phyloP scores from a whole-genome alignment of 805 yeast species.

The Candida insectorum region DNA sequence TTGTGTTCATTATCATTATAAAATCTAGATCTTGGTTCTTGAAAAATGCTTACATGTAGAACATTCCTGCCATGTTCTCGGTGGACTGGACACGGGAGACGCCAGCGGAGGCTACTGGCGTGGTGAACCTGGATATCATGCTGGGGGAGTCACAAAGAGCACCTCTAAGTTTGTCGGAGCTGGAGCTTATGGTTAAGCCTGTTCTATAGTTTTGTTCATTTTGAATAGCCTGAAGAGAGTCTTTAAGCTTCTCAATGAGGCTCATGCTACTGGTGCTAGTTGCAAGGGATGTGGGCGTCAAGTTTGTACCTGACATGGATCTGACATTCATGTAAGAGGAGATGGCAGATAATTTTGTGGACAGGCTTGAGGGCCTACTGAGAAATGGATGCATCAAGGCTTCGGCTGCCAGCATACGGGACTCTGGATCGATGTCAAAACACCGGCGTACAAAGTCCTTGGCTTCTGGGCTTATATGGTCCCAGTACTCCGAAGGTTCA shows the following conservation, averaged over 20 bases:
- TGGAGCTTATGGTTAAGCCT: too few species aligned
- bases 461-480: constrained; percentile 47
- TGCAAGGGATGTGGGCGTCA: background rate
- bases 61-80: constrained; percentile 5
- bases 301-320: background rate
- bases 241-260: constrained; percentile 8
- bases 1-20: constrained; percentile 1
- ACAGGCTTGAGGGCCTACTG: background rate
- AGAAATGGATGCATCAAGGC: constrained; percentile 11
- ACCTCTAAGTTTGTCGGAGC: constrained; percentile 16
- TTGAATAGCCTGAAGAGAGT: constrained; percentile 7
- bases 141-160: constrained; percentile 26
- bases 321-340: constrained; percentile 4
- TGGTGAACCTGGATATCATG: constrained; percentile 21
- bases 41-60: too few species aligned
- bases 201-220: constrained; percentile 1
- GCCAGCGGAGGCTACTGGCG: constrained; percentile 15
- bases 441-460: constrained; percentile 57
- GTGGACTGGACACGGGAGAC: constrained; percentile 11
- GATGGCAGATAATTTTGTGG: background rate
- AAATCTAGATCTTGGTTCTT: background rate
- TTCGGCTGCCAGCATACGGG: constrained; percentile 42
- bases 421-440: constrained; percentile 41
- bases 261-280: constrained; percentile 5
- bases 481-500: constrained; percentile 61